phyloP scores from a whole-genome alignment of 306 rosid genomes.

The Purshia tridentata region DNA sequence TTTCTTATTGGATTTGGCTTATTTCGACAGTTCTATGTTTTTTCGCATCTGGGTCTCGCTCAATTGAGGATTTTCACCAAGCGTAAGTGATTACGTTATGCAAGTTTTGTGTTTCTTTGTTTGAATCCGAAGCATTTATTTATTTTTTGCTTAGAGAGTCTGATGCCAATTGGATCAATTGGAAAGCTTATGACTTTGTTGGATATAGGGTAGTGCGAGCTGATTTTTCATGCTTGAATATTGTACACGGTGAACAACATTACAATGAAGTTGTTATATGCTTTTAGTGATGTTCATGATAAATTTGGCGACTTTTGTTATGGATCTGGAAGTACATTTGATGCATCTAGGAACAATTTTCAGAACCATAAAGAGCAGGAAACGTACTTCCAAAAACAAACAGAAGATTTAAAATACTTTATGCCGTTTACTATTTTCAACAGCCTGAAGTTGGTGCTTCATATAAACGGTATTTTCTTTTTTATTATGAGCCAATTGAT shows the following conservation, averaged over 20 bases:
- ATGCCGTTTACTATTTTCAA: background rate
- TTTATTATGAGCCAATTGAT: background rate
- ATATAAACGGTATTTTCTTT: background rate
- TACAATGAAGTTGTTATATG: background rate
- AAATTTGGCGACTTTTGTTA: slow-evolving; percentile 6
- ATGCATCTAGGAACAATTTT: background rate
- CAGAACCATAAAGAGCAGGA: background rate
- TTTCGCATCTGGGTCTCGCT: slow-evolving; percentile 43
- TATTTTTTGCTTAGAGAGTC: background rate
- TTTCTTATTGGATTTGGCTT: slow-evolving; percentile 35
- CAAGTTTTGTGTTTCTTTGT: background rate
- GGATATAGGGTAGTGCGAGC: background rate
- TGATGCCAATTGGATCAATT: slow-evolving; percentile 10
- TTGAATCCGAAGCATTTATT: slow-evolving; percentile 10
- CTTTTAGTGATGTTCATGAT: slow-evolving; percentile 8
- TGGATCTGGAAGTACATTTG: slow-evolving; percentile 9
- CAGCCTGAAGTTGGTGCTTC: background rate
- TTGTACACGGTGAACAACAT: background rate
- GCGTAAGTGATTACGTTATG: slow-evolving; percentile 56
- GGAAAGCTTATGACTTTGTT: slow-evolving; percentile 13
- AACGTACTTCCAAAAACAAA: background rate
- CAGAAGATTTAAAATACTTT: background rate
- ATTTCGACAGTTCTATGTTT: slow-evolving; percentile 37
- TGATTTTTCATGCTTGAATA: slow-evolving; percentile 10
- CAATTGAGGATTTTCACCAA: slow-evolving; percentile 57